Evolutionary conservation across 768 basidiomycete species (phyloP), one percentile per base, ranked within the genome.

Genomic region (Xerocomus brunneocitrinus): DNA sequence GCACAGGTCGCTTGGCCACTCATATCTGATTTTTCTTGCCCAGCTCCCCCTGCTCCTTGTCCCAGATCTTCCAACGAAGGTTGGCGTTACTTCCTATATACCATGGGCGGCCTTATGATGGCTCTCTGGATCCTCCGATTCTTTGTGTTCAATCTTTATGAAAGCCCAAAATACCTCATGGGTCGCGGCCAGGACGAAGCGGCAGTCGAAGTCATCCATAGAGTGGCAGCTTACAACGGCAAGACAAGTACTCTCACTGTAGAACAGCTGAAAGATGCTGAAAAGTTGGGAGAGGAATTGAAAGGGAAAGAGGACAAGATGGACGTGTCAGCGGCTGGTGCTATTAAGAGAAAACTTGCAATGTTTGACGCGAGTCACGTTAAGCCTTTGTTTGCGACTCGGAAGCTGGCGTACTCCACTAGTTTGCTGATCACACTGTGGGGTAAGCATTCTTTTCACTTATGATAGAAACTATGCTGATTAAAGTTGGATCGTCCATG

Each of bases 1-100:
- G 6, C 16, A 41, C 42, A 84, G 77, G 72, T 89, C 56, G 85
- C 87, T 4, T 89, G 87, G 87, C 83, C 85, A 1, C 72, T 90
- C 12, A 77, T 89, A 46, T 75, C 80, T n/a, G 78, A 86, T 59
- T 83, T 76, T 62, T 86, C 87, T 4, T 89, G 87, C 59, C 61
- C 75, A 6, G 59, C 50, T 30, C 69, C 73, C 5, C 67, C 44
- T 79, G 82, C 63, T 60, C 73, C 68, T 8, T 88, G 86, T 64
- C 69, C 75, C 6, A 73, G 74, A 28, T 70, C 74, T 2, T 74
- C 78, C 5, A 89, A 90, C 56, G 66, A 79, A 68, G 87, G 87
- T 19, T 90, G 88, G 88, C 76, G 88, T 24, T 88, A 88, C 65
- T 83, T 87, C 63, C 71, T 87, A n/a, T 86, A 78, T 62, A 69